Evolutionary conservation across 345 rosid genomes (phyloP), one percentile per base, ranked within the genome.

Genomic region (Aegle marmelos): DNA sequence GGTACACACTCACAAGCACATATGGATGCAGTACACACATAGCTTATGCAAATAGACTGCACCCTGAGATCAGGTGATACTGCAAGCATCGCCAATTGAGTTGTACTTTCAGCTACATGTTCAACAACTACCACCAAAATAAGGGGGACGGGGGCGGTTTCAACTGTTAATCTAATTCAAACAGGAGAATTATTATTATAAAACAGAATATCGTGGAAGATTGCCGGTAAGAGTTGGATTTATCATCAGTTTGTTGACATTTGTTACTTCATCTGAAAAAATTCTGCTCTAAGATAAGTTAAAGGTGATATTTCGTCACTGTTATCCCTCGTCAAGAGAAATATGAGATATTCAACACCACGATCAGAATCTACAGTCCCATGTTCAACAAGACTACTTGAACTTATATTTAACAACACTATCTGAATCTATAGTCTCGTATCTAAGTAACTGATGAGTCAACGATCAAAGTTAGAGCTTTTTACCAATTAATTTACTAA

Each of bases 401-500:
- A n/a, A n/a, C n/a, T n/a, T n/a, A 37, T n/a, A 25, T 60, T 33
- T 57, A 73, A n/a, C 68, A 39, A 1, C 41, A 41, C n/a, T 25
- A 34, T 50, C 36, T 58, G n/a, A 54, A 71, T 54, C 6, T 11
- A 53, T 9, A 4, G 28, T 16, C n/a, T 59, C 22, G 8, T 36
- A 73, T 73, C 2, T 34, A 9, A 58, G 33, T 25, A 64, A 28
- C 45, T 79, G 27, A 39, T 19, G 37, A 21, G 45, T 74, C 41
- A 39, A 6, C 21, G 10, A 69, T 6, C 22, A 28, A 16, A 63
- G 36, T 41, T 7, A 13, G 41, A 62, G 11, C 4, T 41, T 17
- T 61, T 13, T 37, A 76, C 68, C 27, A 54, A 53, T 72, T 66
- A 6, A 62, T 80, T 45, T 65, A 70, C 33, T 62, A 22, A 70